phyloP scores from a whole-genome alignment of 345 rosid species.

The Syzygium oleosum region DNA sequence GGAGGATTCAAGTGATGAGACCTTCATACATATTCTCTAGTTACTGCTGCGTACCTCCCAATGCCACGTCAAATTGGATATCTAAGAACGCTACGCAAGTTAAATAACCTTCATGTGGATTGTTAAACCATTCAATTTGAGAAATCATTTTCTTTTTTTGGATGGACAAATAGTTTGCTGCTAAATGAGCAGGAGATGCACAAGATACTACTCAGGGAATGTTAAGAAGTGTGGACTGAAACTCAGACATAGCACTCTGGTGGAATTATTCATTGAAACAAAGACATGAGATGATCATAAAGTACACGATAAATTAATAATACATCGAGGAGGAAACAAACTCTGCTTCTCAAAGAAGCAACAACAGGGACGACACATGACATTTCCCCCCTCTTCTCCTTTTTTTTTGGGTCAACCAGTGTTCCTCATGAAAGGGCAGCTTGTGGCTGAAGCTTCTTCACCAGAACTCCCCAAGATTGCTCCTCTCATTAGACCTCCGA shows the following conservation, averaged over 20 bases:
- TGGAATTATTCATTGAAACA: not conserved
- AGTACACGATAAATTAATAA: too few species aligned
- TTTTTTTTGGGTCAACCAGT: constrained; percentile 15
- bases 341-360: not conserved
- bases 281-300: not conserved
- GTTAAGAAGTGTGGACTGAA: not conserved
- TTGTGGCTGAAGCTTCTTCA: constrained; percentile 7
- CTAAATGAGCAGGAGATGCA: too few species aligned
- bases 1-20: not conserved
- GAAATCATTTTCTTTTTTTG: too few species aligned
- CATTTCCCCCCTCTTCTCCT: not conserved
- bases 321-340: too few species aligned
- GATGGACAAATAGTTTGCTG: too few species aligned
- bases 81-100: too few species aligned
- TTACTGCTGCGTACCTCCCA: not conserved
- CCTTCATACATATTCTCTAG: not conserved
- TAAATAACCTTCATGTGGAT: too few species aligned
- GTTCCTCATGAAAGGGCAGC: constrained; percentile 39
- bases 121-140: too few species aligned
- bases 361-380: not conserved
- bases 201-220: too few species aligned
- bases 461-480: not conserved
- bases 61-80: too few species aligned
- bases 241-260: not conserved
- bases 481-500: constrained; percentile 51